Evolutionary conservation across 768 basidiomycete species (phyloP), one percentile per base, ranked within the genome.

Genomic region (Melanogaster broomeanus): DNA sequence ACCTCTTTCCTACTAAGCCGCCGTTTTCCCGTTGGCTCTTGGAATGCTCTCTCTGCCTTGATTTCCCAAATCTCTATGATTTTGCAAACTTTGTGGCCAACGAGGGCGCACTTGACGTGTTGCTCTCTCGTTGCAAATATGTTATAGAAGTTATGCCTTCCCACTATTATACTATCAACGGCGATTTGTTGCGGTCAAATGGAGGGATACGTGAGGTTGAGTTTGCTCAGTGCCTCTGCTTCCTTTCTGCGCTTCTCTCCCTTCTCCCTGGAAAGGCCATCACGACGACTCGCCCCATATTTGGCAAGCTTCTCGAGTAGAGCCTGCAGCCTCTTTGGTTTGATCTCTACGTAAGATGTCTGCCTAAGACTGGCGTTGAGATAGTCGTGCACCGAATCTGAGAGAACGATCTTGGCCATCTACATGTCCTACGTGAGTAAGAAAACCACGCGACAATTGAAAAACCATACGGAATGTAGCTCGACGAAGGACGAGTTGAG

Each of bases 221-320:
- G 65, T 56, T 88, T 76, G 19, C 88, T 86, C 41, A 93, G 80
- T 18, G 81, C 78, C 48, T 92, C 90, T 24, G 88, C 88, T 67
- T 93, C 89, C 62, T 80, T 90, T 59, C 84, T 77, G 48, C 90
- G 77, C 62, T 73, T 83, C 62, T 91, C 88, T 3, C 81, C 90
- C 44, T 77, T 70, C 57, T 93, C 88, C 50, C 84, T 76, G 13
- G 82, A 76, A 11, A 73, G 60, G 22, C 70, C 60, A 54, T 90
- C 85, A 42, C 87, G 77, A 57, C 84, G 82, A 6, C 75, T 77
- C 6, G 79, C 66, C 2, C 90, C 88, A 60, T 78, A 86, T 49
- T 77, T 83, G 3, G 85, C 83, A 37, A 94, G 74, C 68, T 93
- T 93, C 59, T 93, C 90, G 7, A 94, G 76, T 41, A 94, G 68